Conservation (phyloP, 2,329 filamentous ascomycete species). For the Diaporthe citrichinensis region DNA sequence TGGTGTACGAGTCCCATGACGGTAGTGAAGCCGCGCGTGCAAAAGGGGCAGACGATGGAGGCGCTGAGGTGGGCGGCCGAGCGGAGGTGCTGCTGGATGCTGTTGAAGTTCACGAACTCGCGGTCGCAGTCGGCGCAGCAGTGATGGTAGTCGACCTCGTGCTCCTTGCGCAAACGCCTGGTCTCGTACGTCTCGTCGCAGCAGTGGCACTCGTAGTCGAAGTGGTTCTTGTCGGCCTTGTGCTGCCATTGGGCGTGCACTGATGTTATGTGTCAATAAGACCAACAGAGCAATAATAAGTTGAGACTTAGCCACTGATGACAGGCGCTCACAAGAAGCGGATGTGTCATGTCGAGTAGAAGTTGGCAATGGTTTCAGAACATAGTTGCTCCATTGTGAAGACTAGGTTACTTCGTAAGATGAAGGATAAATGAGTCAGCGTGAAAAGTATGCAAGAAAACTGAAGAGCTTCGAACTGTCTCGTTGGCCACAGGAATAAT, state of each 20-base stretch:
- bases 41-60: constrained; percentile 68
- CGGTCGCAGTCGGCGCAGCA: constrained; percentile 38
- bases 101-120: constrained; percentile 38
- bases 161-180: neutral
- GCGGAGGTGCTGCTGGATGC: constrained; percentile 65
- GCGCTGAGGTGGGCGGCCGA: constrained; percentile 63
- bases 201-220: constrained; percentile 10
- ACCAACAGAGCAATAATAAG: no score
- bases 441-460: no score
- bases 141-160: constrained; percentile 33
- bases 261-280: no score
- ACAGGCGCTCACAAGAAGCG: no score
- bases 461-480: no score
- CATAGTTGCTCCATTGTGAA: no score
- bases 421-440: no score
- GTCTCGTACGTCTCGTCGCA: constrained; percentile 32
- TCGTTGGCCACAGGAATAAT: no score
- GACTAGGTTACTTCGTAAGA: no score
- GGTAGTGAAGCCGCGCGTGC: constrained; percentile 58
- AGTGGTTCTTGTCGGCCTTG: constrained; percentile 32
- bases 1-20: constrained; percentile 70
- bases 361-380: no score
- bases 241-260: constrained; percentile 37
- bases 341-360: no score
- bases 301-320: no score